Evolutionary conservation across 352 stramenopile species (phyloP).

Genomic region (Pythium sukuiense): DNA sequence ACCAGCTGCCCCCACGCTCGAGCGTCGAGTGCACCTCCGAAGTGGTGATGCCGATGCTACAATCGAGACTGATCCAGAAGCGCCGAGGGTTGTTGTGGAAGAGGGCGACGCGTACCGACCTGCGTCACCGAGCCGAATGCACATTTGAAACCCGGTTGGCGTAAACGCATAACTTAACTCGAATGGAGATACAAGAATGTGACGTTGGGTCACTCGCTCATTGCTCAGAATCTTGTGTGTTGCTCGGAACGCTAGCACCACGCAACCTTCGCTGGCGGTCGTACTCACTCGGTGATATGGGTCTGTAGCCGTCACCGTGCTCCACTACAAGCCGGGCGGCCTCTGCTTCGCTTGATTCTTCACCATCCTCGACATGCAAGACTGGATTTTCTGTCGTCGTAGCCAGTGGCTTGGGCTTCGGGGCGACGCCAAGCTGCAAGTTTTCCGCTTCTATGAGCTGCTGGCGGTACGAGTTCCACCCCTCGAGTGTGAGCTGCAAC

Average conservation of each 20-base stretch:
- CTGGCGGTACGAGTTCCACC: constrained; percentile 21
- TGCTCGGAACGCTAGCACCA: background rate
- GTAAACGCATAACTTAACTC: background rate
- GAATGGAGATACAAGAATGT: constrained; percentile 5
- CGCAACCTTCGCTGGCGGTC: constrained; percentile 7
- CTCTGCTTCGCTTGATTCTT: background rate
- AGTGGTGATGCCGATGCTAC: background rate
- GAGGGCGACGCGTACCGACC: constrained; percentile 46
- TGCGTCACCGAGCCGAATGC: constrained; percentile 43
- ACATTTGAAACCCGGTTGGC: constrained; percentile 16
- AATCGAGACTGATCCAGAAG: constrained; percentile 3
- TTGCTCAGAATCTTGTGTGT: background rate
- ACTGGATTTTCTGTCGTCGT: background rate
- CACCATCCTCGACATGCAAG: background rate
- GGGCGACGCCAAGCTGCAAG: background rate
- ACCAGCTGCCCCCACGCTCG: background rate
- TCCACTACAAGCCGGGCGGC: constrained; percentile 17
- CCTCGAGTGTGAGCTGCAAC: constrained; percentile 14
- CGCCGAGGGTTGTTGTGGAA: constrained; percentile 34
- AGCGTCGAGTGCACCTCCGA: background rate
- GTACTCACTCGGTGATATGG: constrained; percentile 23
- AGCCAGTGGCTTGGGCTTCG: background rate
- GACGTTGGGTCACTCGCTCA: background rate
- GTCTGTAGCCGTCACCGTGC: constrained; percentile 15
- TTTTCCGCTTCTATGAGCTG: constrained; percentile 25